Base-by-base conservation (phyloP, 2,329 filamentous ascomycete genomes). In the Bipolaris zeicola region DNA sequence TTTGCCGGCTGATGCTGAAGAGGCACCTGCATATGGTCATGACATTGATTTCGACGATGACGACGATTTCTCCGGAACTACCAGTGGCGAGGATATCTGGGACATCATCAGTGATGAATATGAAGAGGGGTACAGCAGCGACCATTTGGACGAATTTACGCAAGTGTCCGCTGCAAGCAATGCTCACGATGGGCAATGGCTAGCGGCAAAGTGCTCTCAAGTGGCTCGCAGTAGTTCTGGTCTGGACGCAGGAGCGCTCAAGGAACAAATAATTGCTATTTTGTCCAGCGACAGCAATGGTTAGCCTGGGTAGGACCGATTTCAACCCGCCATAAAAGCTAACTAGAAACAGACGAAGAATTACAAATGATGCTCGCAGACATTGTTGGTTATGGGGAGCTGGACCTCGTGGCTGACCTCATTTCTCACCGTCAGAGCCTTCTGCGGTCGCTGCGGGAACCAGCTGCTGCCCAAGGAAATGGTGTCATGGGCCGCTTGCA, bases 361-460 rank as follows among this genome's bases (percentile, higher is more conserved):
- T 80, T 98, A n/a, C 94, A 98, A 74, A 93, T 92, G 71, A 87
- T 89, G 38, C 82, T 99, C 34, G 92, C 91, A 0, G 95, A 99
- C 67, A 85, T 97, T 41, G 82, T 99, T 58, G 95, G 96, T 0
- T 98, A 94, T 68, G 92, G 95, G 66, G 92, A 98, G 70, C 81
- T 99, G 16, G 94, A 99, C 63, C 88, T 99, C 67, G 89, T 98
- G 50, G 93, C 93, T 60, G 91, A 97, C 61, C 80, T 98, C n/a
- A 89, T 98, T 50, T 84, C 87, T 2, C 87, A 94, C 72, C 86
- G 92, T 50, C 80, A 84, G 49, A 85, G 90, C 43, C 85, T 98
- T 42, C 76, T 50, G 5, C 66, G 68, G 18, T 68, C 74, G 5
- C 51, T 72, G 24, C 67, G 65, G 58, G 70, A 65, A 45, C 60